phyloP scores from a whole-genome alignment of 345 rosid genomes.

The Stellera chamaejasme region DNA sequence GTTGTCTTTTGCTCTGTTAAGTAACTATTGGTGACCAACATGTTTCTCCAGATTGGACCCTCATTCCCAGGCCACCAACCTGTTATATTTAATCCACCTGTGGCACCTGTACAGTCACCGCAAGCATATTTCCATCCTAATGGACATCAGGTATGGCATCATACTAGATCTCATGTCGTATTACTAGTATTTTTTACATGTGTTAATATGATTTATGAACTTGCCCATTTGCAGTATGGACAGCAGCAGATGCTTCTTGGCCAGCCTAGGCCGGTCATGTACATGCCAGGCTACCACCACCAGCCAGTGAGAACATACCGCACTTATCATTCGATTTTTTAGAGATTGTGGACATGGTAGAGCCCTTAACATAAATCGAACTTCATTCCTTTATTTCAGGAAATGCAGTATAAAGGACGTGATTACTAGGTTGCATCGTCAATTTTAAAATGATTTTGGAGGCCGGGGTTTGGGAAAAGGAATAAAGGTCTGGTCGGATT shows the following conservation, averaged over 20 bases:
- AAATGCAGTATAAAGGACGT: constrained; percentile 62
- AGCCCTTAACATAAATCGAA: neutral
- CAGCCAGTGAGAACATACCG: neutral
- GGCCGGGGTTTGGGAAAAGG: no score
- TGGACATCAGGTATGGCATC: constrained; percentile 58
- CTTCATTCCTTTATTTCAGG: constrained; percentile 26
- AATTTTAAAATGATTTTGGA: neutral
- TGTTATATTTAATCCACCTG: constrained; percentile 50
- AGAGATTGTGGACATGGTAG: neutral
- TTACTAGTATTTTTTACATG: neutral
- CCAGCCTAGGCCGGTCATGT: constrained; percentile 55
- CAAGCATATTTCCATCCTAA: constrained; percentile 66
- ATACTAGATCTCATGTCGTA: neutral
- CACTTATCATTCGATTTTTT: neutral
- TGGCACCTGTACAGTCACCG: constrained; percentile 43
- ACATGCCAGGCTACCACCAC: constrained; percentile 68
- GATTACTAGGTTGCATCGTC: constrained; percentile 28
- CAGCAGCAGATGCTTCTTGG: constrained; percentile 57
- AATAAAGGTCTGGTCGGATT: no score
- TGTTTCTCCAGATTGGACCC: constrained; percentile 49
- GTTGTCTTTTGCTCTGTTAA: no score
- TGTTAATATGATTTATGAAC: constrained; percentile 10
- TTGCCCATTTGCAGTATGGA: constrained; percentile 41
- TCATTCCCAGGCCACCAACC: constrained; percentile 62
- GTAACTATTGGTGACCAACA: no score